Evolutionary conservation across 768 basidiomycete species (phyloP), one percentile per base, ranked within the genome.

Genomic region (Boletus reticulatus): DNA sequence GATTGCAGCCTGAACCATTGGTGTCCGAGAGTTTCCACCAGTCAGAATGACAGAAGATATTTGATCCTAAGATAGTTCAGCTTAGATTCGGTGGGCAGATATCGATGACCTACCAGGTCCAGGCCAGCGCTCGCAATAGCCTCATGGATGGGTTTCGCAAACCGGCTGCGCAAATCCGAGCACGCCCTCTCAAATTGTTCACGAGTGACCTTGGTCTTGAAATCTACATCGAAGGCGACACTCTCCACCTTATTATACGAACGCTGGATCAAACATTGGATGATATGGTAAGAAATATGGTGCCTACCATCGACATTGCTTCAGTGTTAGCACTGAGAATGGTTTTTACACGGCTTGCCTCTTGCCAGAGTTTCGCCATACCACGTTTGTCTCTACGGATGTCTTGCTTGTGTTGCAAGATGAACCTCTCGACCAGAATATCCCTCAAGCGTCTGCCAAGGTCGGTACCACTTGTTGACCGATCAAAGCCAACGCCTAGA

Each of bases 281-380:
- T 22, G 11, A 41, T 19, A 16, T 2, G 11, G 13, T 5, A 17
- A 20, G 12, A 16, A 5, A 22, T 4, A 14, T n/a, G 17, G 29
- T 34, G 69, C 84, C 72, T 69, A 92, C 92, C 57, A 82, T 79
- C 4, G 90, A 81, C 38, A 73, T 76, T 8, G 88, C 88, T 32
- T 96, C 94, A 14, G 78, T 77, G 66, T 99, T 99, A 37, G 96
- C 97, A 69, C 94, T 97, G 56, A 99, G 73, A 60, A 99, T 89
- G 9, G 85, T 80, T 76, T 98, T 99, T 62, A 98, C 82, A 56
- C 95, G 82, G 17, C 82, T 84, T 2, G 96, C 92, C 72, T 99
- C 97, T 69, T 95, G 96, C 84, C 92, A 89, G 7, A 98, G 75
- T 72, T 95, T 96, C 6, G 92, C 89, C 87, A 97, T 89, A 2